Base-by-base conservation (phyloP, 2,329 filamentous ascomycete genomes). In the Gnomoniopsis sp. region DNA sequence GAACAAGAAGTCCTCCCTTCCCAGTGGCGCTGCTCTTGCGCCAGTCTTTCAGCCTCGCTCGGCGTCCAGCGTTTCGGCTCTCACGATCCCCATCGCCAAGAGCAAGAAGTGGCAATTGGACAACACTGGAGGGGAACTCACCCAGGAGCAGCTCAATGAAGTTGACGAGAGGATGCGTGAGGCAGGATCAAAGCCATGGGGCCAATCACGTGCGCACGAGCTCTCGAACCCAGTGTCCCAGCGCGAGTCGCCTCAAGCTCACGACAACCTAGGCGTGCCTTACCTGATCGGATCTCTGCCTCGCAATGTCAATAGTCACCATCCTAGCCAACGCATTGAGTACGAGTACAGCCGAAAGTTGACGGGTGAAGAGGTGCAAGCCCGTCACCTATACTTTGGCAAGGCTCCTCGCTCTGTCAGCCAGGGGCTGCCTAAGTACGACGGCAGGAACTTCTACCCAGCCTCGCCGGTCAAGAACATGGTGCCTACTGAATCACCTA, bases 371-470 rank as follows among this genome's bases (percentile, higher is more conserved):
- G 85, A 88, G 66, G 71, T 80, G 49, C 79, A 80, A 55, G 82
- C 85, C 62, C 80, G 84, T 48, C 78, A 81, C 62, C 71, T 86
- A 62, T 87, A 85, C 67, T 88, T 84, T 82, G 83, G 81, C 11
- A 79, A 81, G 47, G 78, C 80, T 17, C 78, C 83, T 46, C 75
- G 72, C 33, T 76, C 79, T 63, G 74, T 76, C 14, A 75, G 79
- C 51, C 76, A 73, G 36, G 81, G 83, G 2, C 72, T 87, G 44
- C 84, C 85, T 36, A 87, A 84, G 68, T 88, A 85, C 64, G 84
- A 88, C 63, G 84, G 85, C 23, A 86, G 84, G 67, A 78, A 87
- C 67, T 87, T 87, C 64, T 87, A 86, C 62, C 82, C 80, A 33
- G 72, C 82, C 3, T 86, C 84, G 0, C 81, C 82, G 1, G 68